Conservation (phyloP, 2,329 filamentous ascomycete genomes). For the Sporothrix luriei region DNA sequence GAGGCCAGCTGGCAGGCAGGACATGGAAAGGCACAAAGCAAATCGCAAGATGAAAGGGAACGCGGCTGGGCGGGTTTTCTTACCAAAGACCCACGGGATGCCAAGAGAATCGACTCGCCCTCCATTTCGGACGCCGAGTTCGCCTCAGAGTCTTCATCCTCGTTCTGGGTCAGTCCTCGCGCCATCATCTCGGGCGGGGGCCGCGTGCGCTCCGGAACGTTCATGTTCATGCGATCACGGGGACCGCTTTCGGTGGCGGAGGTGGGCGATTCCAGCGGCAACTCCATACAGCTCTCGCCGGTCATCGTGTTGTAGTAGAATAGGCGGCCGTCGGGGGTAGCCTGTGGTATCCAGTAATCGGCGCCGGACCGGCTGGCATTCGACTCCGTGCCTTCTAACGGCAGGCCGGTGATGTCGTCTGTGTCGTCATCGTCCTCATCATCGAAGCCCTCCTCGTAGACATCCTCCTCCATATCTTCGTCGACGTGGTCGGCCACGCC, state of each 20-base stretch:
- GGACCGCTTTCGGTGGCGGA: conserved; percentile 81
- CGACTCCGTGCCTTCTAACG: conserved; percentile 67
- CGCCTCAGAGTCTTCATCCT: conserved; percentile 83
- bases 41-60: neutral
- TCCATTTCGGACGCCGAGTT: conserved; percentile 86
- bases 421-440: conserved; percentile 64
- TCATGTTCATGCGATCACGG: conserved; percentile 83
- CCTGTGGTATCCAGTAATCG: conserved; percentile 98
- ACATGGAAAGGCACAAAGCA: conserved; percentile 13
- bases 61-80: conserved; percentile 41
- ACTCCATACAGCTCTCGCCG: conserved; percentile 89
- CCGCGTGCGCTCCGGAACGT: conserved; percentile 84
- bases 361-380: conserved; percentile 74
- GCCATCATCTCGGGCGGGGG: conserved; percentile 91
- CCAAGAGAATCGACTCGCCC: conserved; percentile 70
- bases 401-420: conserved; percentile 53
- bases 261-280: conserved; percentile 87
- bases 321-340: conserved; percentile 85
- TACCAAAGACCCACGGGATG: conserved; percentile 70
- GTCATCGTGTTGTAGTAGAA: conserved; percentile 99
- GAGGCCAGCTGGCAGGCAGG: neutral
- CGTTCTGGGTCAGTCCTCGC: conserved; percentile 75
- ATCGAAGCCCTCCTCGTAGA: conserved; percentile 67
- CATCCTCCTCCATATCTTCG: conserved; percentile 69
- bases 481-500: conserved; percentile 57